Percentiles rank a stretch among this genome's conserved stretches.
phyloP scores from a whole-genome alignment of 345 rosid species.

The Hypericum androsaemum region DNA sequence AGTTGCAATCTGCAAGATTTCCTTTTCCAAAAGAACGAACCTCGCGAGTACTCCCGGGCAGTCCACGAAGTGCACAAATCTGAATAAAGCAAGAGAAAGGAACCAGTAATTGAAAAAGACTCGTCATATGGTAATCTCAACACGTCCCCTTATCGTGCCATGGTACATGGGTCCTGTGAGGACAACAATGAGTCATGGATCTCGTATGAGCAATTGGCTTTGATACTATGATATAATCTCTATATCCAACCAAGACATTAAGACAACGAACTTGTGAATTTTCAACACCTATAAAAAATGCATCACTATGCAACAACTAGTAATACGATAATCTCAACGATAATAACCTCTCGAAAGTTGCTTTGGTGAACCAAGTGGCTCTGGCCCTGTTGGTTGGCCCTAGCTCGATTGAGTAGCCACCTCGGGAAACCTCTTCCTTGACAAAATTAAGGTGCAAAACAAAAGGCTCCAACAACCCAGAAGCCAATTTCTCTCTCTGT shows the following conservation, averaged over 20 bases:
- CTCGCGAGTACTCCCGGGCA: slow-evolving; percentile 90
- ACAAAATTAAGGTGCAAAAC: slow-evolving; percentile 63
- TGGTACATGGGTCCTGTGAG: not conserved
- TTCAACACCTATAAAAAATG: not conserved
- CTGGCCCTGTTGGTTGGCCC: slow-evolving; percentile 39
- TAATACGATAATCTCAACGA: too few relatives aligned
- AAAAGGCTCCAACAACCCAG: slow-evolving; percentile 77
- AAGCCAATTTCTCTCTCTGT: slow-evolving; percentile 67
- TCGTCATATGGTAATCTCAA: too few relatives aligned
- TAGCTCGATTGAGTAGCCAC: slow-evolving; percentile 75
- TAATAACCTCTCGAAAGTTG: slow-evolving; percentile 65
- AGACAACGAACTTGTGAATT: not conserved
- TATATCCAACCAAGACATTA: too few relatives aligned
- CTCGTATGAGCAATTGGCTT: too few relatives aligned
- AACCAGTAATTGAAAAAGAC: not conserved
- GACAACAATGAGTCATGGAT: too few relatives aligned
- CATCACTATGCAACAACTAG: not conserved
- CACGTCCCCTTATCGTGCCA: not conserved
- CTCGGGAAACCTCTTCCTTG: slow-evolving; percentile 71
- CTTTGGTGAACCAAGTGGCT: slow-evolving; percentile 77
- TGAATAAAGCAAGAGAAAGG: slow-evolving; percentile 14
- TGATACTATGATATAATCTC: too few relatives aligned
- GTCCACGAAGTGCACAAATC: slow-evolving; percentile 78
- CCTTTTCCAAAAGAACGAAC: slow-evolving; percentile 57
- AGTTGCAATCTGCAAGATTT: slow-evolving; percentile 63